A percentile compares a stretch with the other conserved stretches of the same genome.
Conservation (phyloP, 768 basidiomycete species). For the Cyclocybe cylindracea region DNA sequence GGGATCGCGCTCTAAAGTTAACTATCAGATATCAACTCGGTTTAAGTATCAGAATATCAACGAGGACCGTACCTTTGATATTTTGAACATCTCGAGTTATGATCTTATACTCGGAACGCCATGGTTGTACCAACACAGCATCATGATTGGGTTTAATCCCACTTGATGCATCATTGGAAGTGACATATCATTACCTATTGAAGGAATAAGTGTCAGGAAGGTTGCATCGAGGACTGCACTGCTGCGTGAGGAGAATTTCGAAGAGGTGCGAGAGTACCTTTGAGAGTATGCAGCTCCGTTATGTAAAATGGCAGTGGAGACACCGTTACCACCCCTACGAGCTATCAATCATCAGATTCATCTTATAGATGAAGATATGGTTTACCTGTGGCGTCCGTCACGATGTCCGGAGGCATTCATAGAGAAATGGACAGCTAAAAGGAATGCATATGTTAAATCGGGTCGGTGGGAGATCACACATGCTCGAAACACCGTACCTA, state of each 20-base stretch:
- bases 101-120: conserved; percentile 41
- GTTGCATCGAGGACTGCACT: no score
- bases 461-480: conserved; percentile 28
- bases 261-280: no score
- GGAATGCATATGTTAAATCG: conserved; percentile 21
- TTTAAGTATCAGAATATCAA: conserved; percentile 32
- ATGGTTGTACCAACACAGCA: conserved; percentile 33
- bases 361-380: conserved; percentile 31
- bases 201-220: not conserved
- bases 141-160: conserved; percentile 24
- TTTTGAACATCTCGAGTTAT: conserved; percentile 40
- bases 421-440: conserved; percentile 25
- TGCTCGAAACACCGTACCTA: conserved; percentile 31
- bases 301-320: conserved; percentile 8
- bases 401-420: conserved; percentile 34
- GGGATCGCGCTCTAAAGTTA: no score
- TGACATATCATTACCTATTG: conserved; percentile 11
- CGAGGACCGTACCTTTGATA: conserved; percentile 28
- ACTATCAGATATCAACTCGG: no score
- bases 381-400: conserved; percentile 30
- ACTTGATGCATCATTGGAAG: conserved; percentile 3
- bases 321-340: conserved; percentile 30
- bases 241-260: no score
- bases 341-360: conserved; percentile 42
- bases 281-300: no score